Evolutionary conservation across 164 flowering plant species (phyloP).

Genomic region (Protea cynaroides): DNA sequence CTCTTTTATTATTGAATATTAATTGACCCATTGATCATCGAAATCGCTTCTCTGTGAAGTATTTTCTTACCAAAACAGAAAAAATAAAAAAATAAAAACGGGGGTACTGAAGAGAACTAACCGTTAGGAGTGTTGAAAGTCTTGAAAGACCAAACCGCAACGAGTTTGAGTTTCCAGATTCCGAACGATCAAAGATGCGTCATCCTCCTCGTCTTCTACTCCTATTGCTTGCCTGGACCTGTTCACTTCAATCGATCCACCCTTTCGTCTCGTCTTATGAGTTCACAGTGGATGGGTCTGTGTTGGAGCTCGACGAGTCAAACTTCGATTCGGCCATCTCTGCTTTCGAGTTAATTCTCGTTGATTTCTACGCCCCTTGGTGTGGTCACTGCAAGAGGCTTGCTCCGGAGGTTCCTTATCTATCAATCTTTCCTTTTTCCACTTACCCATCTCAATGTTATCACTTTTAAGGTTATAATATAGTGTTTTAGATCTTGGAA

Average conservation of each 20-base stretch:
- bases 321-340: conserved; percentile 86
- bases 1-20: too few relatives aligned
- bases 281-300: conserved; percentile 55
- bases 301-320: conserved; percentile 73
- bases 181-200: not conserved
- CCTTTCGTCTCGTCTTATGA: conserved; percentile 5
- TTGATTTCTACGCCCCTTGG: conserved; percentile 98
- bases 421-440: not conserved
- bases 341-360: conserved; percentile 62
- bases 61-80: too few relatives aligned
- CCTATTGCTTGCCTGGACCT: not conserved
- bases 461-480: not conserved
- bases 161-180: too few relatives aligned
- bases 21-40: too few relatives aligned
- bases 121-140: too few relatives aligned
- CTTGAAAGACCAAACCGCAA: too few relatives aligned
- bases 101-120: too few relatives aligned
- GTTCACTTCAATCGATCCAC: conserved; percentile 8
- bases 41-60: too few relatives aligned
- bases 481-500: not conserved
- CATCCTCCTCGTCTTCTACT: not conserved
- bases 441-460: not conserved
- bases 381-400: conserved; percentile 99
- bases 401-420: conserved; percentile 66
- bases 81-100: too few relatives aligned